phyloP scores from a whole-genome alignment of 345 rosid species.

The Carallia brachiata region DNA sequence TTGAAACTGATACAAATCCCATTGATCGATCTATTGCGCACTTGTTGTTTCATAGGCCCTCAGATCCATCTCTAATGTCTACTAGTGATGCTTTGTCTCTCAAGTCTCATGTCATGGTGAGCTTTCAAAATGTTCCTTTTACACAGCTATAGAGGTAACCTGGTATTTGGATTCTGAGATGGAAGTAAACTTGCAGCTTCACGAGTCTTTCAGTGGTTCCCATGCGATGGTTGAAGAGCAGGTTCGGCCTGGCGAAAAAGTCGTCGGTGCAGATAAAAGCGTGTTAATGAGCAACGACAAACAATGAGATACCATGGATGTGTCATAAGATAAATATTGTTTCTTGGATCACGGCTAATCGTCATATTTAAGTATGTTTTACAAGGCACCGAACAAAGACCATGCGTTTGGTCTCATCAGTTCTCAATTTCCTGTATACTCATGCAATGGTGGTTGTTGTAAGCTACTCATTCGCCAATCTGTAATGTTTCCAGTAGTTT shows the following conservation, averaged over 20 bases:
- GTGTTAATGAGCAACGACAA: slow-evolving; percentile 1
- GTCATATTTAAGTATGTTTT: slow-evolving; percentile 1
- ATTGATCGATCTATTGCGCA: slow-evolving; percentile 95
- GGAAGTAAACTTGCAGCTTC: slow-evolving; percentile 40
- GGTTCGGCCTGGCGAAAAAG: slow-evolving; percentile 28
- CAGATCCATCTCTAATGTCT: slow-evolving; percentile 50
- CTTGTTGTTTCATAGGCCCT: slow-evolving; percentile 81
- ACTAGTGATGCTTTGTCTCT: slow-evolving; percentile 33
- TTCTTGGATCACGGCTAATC: slow-evolving; percentile 1
- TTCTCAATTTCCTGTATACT: neutral
- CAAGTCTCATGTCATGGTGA: slow-evolving; percentile 54
- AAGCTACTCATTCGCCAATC: neutral
- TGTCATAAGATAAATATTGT: no score
- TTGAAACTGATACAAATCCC: slow-evolving; percentile 89
- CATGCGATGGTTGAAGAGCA: slow-evolving; percentile 38
- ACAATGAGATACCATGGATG: neutral
- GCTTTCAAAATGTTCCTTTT: slow-evolving; percentile 5
- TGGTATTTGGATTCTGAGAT: neutral
- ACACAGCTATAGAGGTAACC: neutral
- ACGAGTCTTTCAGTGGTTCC: slow-evolving; percentile 43
- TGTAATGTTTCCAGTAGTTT: neutral
- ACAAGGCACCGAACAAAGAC: neutral
- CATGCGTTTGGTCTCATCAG: slow-evolving; percentile 1
- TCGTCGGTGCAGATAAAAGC: slow-evolving; percentile 21
- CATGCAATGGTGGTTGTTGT: neutral